phyloP scores from a whole-genome alignment of 2,329 filamentous ascomycete genomes.

The Calonectria pseudoturangicola region DNA sequence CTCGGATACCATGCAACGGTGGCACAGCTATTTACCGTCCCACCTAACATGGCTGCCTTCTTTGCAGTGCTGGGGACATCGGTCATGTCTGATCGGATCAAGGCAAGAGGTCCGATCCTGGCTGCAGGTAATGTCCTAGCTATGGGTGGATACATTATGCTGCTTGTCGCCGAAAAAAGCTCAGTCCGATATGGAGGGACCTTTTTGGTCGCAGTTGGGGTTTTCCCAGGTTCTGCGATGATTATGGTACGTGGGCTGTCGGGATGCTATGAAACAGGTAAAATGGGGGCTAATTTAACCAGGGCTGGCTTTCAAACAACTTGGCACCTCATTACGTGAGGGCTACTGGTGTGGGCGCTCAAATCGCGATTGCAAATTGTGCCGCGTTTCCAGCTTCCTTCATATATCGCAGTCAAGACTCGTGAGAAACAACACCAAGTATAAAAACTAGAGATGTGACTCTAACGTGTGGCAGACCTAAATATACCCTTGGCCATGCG shows the following conservation, averaged over 20 bases:
- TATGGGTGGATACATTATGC: constrained; percentile 24
- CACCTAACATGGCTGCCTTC: constrained; percentile 26
- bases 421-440: neutral
- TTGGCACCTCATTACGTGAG: constrained; percentile 25
- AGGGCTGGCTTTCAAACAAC: constrained; percentile 28
- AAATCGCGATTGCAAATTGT: constrained; percentile 24
- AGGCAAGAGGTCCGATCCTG: constrained; percentile 22
- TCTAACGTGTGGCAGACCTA: neutral
- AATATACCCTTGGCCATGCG: constrained; percentile 20
- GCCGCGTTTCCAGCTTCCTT: constrained; percentile 26
- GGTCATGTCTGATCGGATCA: constrained; percentile 20
- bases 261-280: neutral
- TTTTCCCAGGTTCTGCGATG: constrained; percentile 26
- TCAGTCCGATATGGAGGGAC: constrained; percentile 23
- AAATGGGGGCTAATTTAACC: neutral
- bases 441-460: neutral
- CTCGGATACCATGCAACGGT: constrained; percentile 25
- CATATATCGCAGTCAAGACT: constrained; percentile 22
- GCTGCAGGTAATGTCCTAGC: constrained; percentile 10
- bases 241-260: constrained; percentile 1
- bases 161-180: constrained; percentile 19
- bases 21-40: constrained; percentile 19
- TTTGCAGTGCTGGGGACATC: constrained; percentile 18
- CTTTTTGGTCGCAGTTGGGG: constrained; percentile 17
- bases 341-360: constrained; percentile 11